Evolutionary conservation across 2,329 filamentous ascomycete species (phyloP), one percentile per base, ranked within the genome.

Genomic region (Neopestalotiopsis sp.): DNA sequence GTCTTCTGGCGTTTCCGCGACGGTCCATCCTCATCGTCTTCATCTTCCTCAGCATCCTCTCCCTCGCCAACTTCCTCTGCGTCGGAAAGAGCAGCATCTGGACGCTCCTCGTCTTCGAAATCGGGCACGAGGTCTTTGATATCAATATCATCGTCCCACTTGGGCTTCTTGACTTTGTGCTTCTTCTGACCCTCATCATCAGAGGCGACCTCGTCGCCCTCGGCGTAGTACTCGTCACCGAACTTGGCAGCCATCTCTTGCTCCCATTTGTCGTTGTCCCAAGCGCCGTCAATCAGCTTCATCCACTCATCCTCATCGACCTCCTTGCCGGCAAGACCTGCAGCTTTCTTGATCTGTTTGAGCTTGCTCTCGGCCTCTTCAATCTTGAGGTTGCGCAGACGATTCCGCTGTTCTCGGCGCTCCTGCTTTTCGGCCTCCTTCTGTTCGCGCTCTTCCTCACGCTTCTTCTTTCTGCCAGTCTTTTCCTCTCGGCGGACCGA

Each of bases 71-170:
- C 80, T 14, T 82, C 83, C n/a, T 85, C 80, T 7, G 79, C 83
- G 71, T 91, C 88, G 4, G 89, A 88, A 1, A 91, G 81, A 1
- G 82, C 82, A 69, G 92, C 81, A 1, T 83, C 82, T 24, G 89
- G 87, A 64, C 85, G 82, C 17, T 86, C 82, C 6, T 89, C 88
- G 32, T 94, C 92, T 24, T 93, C 89, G 77, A 97, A 97, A 70
- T 97, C 94, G 1, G 94, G 94, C 34, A 97, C 84, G 65, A 98
- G 86, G 79, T 97, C 95, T 70, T 92, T 94, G 83, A 99, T 98
- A 78, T 98, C 95, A 75, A 99, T 98, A 78, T 99, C 96, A 76
- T 98, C 94, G 75, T 98, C 94, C 92, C 95, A 99, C 71, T 90
- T 93, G 10, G 94, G 94, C 82, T 97, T 97, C 85, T 93, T 94